Evolutionary conservation across 1,139 yeast species (phyloP), one percentile per base, ranked within the genome.

Genomic region (Blastobotrys capitulatus): DNA sequence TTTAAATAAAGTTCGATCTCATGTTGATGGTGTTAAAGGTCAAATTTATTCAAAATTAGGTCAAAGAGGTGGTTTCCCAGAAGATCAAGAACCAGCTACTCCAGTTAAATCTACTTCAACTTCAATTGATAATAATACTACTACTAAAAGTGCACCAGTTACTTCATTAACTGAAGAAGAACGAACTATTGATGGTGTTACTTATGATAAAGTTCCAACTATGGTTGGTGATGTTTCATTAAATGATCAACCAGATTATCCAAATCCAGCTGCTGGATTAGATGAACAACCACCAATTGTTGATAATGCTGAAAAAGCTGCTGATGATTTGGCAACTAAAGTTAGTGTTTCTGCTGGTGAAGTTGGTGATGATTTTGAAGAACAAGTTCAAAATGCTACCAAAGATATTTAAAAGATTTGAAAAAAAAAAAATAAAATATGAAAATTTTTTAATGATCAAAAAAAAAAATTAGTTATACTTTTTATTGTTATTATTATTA

Each of bases 21-120:
- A 60, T 42, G 40, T 87, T 49, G 72, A 85, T 47, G 80, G 86
- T 49, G 83, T 85, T 57, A 80, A 83, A 54, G 60, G 69, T 41
- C 57, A 65, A 29, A 57, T 74, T 61, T 64, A 71, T 67, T 54
- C 54, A 42, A 42, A 39, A 32, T n/a, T 41, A 19, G 31, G 25
- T 16, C 57, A 58, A 52, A 64, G 69, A 38, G 68, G 68, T 35
- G 65, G 68, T n/a, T 60, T 60, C 57, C 66, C 68, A 43, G 40
- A 37, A 4, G 6, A 2, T 6, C 26, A 26, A 18, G 13, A 10
- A 12, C 38, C 38, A 16, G 26, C 26, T 19, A 19, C 40, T 44
- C 46, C 57, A 36, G 47, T 54, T 38, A 47, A 43, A 38, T 47
- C 54, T 31, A 18, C 47, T 35, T 48, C 46, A 25, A 35, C 48